These are phyloP conservation scores for Candida neerlandica DNA, from an alignment of 1,139 yeast genomes.

Conservation along the genomic window DNA sequence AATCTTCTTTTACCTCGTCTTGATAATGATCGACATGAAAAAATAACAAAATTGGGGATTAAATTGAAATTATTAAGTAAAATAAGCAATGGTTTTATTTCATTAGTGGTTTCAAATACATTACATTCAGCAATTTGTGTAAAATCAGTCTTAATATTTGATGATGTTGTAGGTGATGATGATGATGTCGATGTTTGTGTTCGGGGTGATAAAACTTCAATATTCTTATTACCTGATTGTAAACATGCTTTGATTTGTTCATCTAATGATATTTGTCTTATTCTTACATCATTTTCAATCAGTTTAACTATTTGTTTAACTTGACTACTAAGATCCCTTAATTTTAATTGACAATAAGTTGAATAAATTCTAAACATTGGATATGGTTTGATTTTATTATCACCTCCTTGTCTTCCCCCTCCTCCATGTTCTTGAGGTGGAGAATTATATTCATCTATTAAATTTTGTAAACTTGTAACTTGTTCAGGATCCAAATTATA, in stretches of 20 bases:
- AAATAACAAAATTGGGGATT: conserved; percentile 10
- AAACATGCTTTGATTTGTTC: conserved; percentile 34
- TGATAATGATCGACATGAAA: conserved; percentile 5
- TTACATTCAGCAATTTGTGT: neutral
- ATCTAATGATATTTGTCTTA: conserved; percentile 33
- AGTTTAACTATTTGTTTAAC: conserved; percentile 19
- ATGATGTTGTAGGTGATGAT: neutral
- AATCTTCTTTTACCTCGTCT: conserved; percentile 26
- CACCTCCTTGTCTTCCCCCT: neutral
- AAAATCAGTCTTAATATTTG: neutral
- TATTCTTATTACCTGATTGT: conserved; percentile 20
- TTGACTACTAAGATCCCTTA: neutral
- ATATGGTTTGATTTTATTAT: neutral
- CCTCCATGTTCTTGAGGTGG: neutral
- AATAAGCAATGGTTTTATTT: too few species aligned
- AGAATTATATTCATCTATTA: conserved; percentile 3
- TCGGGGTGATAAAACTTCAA: neutral
- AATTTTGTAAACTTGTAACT: conserved; percentile 8
- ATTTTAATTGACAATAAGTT: neutral
- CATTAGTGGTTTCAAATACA: too few species aligned
- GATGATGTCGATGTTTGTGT: too few species aligned
- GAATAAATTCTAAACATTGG: neutral
- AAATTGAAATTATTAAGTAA: conserved; percentile 13
- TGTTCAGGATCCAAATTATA: conserved; percentile 25
- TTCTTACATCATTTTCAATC: conserved; percentile 36